Base-by-base conservation (phyloP, 768 basidiomycete species). In the Macrolepiota albuminosa region DNA sequence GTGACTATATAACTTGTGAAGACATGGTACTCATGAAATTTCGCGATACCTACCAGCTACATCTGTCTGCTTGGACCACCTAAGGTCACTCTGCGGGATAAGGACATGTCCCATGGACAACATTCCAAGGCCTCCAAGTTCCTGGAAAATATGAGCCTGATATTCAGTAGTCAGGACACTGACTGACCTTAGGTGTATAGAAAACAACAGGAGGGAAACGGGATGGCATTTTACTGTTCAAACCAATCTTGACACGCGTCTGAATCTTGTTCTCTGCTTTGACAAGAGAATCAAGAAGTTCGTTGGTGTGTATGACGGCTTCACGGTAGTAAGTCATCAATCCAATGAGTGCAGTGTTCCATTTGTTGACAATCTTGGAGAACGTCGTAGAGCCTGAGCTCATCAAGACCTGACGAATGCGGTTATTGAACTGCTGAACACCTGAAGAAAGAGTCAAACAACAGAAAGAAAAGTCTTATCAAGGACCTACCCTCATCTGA, bases 221-320 rank as follows among this genome's bases (percentile, higher is more conserved):
- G 4, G 95, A 97, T 26, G 97, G 97, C 97, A 99, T 98, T 79
- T 98, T 97, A 73, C 91, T 93, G 81, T 98, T 97, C 66, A 97
- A 70, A n/a, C 96, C 97, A 63, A 99, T 98, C 83, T 98, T 98
- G 69, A 99, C 96, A 76, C 97, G 93, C 3, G 95, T 98, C 75
- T 99, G 97, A 50, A 98, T 96, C 81, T 98, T 98, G 84, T 98
- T 98, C 78, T 99, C 96, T 2, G 95, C 94, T 75, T 99, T 99
- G 69, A 99, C 97, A 43, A 98, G 81, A 0, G 94, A 84, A 70
- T 98, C 97, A 52, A 99, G 84, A 21, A 99, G 80, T 73, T 98
- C 96, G 67, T 95, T 94, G 46, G 96, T 98, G 73, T 97, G 94
- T 56, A 98, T 94, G 66, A 98, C 95, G 33, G 95, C 95, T 69